Conservation (phyloP, 176 grass and related monocot genomes). For the Oryza brachyantha region DNA sequence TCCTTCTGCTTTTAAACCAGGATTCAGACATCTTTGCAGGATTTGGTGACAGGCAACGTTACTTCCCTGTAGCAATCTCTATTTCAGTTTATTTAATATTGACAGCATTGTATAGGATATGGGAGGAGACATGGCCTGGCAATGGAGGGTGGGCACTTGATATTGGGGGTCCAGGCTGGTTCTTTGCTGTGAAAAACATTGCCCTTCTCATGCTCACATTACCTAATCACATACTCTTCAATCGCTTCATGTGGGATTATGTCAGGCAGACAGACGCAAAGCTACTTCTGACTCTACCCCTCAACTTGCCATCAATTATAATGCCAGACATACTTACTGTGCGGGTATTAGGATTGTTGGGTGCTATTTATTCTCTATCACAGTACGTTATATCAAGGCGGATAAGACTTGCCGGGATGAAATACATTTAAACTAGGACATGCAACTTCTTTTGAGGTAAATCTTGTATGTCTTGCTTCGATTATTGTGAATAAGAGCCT, state of each 20-base stretch:
- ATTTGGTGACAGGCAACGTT: slow-evolving; percentile 95
- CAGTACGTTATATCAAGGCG: slow-evolving; percentile 87
- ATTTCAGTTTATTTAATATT: slow-evolving; percentile 80
- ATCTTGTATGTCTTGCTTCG: slow-evolving; percentile 32
- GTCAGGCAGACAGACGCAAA: slow-evolving; percentile 83
- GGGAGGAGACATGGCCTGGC: slow-evolving; percentile 76
- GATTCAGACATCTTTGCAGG: slow-evolving; percentile 90
- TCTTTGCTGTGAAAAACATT: slow-evolving; percentile 81
- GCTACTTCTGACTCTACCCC: slow-evolving; percentile 84
- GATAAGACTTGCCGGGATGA: slow-evolving; percentile 96
- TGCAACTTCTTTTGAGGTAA: slow-evolving; percentile 45
- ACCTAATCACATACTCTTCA: slow-evolving; percentile 97
- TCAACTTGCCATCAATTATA: slow-evolving; percentile 84
- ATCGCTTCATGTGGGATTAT: slow-evolving; percentile 99
- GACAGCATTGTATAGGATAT: slow-evolving; percentile 79
- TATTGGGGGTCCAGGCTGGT: slow-evolving; percentile 79
- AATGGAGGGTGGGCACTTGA: slow-evolving; percentile 71
- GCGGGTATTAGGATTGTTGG: slow-evolving; percentile 87
- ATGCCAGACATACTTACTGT: slow-evolving; percentile 85
- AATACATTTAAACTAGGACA: slow-evolving; percentile 77
- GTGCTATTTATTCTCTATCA: slow-evolving; percentile 85
- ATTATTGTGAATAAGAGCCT: background rate
- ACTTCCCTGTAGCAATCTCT: slow-evolving; percentile 79
- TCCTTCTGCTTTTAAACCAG: slow-evolving; percentile 92
- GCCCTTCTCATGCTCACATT: slow-evolving; percentile 81